Percentiles rank a stretch among this genome's conserved stretches.
Conservation (phyloP, 2,329 filamentous ascomycete genomes). For the Penicillium brasilianum region DNA sequence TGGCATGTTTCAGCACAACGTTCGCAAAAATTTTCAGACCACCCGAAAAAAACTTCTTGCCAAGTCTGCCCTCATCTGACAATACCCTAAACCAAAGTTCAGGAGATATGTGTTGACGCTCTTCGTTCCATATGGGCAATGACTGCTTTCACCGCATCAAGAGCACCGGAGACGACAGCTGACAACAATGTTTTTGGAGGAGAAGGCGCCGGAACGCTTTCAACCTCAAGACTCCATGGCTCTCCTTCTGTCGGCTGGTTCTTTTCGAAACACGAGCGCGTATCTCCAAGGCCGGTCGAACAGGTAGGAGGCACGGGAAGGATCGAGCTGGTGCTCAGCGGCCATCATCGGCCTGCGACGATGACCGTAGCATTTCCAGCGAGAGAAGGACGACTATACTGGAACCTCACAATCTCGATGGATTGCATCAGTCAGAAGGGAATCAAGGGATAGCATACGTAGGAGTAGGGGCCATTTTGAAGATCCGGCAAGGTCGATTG, state of each 20-base stretch:
- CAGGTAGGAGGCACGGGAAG: slow-evolving; percentile 56
- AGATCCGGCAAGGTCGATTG: slow-evolving; percentile 47
- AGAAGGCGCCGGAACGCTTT: slow-evolving; percentile 66
- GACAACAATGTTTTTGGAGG: slow-evolving; percentile 76
- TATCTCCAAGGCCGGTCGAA: slow-evolving; percentile 33
- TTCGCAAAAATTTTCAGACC: slow-evolving; percentile 31
- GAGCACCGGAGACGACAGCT: slow-evolving; percentile 39
- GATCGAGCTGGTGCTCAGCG: slow-evolving; percentile 76
- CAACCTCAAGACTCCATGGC: slow-evolving; percentile 77
- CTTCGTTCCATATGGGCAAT: slow-evolving; percentile 34
- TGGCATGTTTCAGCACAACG: slow-evolving; percentile 36
- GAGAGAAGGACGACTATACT: slow-evolving; percentile 80
- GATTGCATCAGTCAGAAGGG: slow-evolving; percentile 42
- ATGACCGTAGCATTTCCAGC: slow-evolving; percentile 64
- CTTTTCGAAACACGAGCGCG: slow-evolving; percentile 32
- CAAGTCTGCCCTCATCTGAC: slow-evolving; percentile 69
- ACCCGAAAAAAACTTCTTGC: slow-evolving; percentile 37
- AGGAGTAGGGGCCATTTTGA: slow-evolving; percentile 66
- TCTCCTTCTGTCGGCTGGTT: slow-evolving; percentile 61
- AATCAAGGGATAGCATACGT: slow-evolving; percentile 59
- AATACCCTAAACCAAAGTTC: slow-evolving; percentile 67
- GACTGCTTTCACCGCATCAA: slow-evolving; percentile 23
- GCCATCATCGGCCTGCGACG: slow-evolving; percentile 31
- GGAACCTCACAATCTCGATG: slow-evolving; percentile 58
- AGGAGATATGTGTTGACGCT: slow-evolving; percentile 58